These are phyloP conservation scores for Pseudoneurospora amorphoporcata DNA, from an alignment of 495 filamentous ascomycete genomes.

Conservation along the genomic window DNA sequence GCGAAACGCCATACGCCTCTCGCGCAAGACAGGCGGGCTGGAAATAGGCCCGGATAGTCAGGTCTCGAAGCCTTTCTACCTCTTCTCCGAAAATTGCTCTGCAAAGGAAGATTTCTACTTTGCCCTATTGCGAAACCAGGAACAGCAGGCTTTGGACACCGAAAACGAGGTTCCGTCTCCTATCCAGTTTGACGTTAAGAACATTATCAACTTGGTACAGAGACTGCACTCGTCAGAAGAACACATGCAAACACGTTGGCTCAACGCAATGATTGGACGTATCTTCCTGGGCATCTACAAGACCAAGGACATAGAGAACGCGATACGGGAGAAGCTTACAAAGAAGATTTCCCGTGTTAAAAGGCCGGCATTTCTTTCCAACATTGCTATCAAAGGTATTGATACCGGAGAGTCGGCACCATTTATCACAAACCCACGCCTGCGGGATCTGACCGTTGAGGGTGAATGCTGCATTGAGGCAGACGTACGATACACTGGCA, in stretches of 20 bases:
- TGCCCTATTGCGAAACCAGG: slow-evolving; percentile 76
- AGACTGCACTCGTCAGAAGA: slow-evolving; percentile 86
- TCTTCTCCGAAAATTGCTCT: slow-evolving; percentile 89
- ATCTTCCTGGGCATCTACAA: slow-evolving; percentile 81
- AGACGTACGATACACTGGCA: slow-evolving; percentile 79
- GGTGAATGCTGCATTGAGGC: slow-evolving; percentile 79
- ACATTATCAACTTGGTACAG: slow-evolving; percentile 81
- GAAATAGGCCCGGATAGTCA: slow-evolving; percentile 43
- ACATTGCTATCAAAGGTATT: slow-evolving; percentile 67
- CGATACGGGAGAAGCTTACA: slow-evolving; percentile 73
- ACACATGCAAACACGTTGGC: slow-evolving; percentile 82
- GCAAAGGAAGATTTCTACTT: slow-evolving; percentile 99
- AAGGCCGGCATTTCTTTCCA: slow-evolving; percentile 79
- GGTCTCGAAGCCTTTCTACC: slow-evolving; percentile 69
- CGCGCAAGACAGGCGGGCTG: slow-evolving; percentile 52
- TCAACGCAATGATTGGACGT: slow-evolving; percentile 83
- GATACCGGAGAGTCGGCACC: slow-evolving; percentile 82
- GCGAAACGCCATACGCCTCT: slow-evolving; percentile 83
- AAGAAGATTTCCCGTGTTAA: slow-evolving; percentile 95
- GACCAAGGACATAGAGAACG: slow-evolving; percentile 68
- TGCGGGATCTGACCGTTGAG: slow-evolving; percentile 85
- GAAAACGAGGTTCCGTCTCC: slow-evolving; percentile 54
- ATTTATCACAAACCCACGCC: slow-evolving; percentile 75
- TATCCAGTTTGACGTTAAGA: slow-evolving; percentile 68
- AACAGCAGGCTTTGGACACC: slow-evolving; percentile 44